Percentiles rank a stretch among this genome's conserved stretches.
These are phyloP conservation scores for Serendipita sp. DNA, from an alignment of 768 basidiomycete genomes.

Conservation along the genomic window DNA sequence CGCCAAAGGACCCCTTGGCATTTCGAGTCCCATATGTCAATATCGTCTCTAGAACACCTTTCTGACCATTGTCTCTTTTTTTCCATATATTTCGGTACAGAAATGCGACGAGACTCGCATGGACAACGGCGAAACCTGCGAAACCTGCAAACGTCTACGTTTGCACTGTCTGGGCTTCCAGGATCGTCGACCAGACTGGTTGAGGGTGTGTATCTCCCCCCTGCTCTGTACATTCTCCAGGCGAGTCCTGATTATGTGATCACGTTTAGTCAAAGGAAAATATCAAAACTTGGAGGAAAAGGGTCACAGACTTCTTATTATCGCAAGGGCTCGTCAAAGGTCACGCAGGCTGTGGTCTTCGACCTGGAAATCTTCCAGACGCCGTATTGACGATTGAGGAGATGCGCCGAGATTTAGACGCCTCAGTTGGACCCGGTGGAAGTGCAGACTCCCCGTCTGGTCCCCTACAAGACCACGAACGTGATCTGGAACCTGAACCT, in stretches of 20 bases:
- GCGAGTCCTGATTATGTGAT: not conserved
- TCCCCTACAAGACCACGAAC: not conserved
- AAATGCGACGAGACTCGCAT: constrained; percentile 65
- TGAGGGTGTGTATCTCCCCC: constrained; percentile 39
- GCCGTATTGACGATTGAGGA: not conserved
- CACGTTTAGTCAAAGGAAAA: constrained; percentile 44
- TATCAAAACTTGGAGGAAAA: constrained; percentile 51
- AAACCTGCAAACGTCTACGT: constrained; percentile 60
- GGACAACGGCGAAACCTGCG: constrained; percentile 43
- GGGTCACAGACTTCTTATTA: constrained; percentile 52
- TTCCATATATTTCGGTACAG: constrained; percentile 22
- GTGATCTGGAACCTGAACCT: constrained; percentile 3
- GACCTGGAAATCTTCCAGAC: not conserved
- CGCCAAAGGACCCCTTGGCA: not conserved
- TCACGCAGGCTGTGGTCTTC: constrained; percentile 35
- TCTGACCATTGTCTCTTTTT: not conserved
- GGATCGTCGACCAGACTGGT: constrained; percentile 70
- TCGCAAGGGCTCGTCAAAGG: constrained; percentile 84
- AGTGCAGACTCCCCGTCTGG: not conserved
- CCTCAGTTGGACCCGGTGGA: not conserved
- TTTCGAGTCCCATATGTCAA: constrained; percentile 6
- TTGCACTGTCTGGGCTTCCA: constrained; percentile 80
- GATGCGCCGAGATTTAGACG: constrained; percentile 16
- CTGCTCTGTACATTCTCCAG: constrained; percentile 5
- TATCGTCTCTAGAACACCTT: constrained; percentile 12